These are phyloP conservation scores for Candida oleophila DNA, from an alignment of 805 yeast genomes.

Conservation along the genomic window DNA sequence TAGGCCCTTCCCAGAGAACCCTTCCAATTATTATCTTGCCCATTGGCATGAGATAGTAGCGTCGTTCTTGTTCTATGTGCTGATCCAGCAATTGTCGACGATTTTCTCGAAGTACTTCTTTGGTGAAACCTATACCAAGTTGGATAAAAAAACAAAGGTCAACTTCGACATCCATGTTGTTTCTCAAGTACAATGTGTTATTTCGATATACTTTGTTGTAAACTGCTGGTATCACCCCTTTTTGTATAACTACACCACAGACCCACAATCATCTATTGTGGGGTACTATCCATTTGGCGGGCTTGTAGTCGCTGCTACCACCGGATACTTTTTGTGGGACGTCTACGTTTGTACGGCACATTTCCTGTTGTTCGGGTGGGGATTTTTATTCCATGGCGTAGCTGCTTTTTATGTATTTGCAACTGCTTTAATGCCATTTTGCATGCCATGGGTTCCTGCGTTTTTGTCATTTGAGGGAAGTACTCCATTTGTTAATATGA, in stretches of 20 bases:
- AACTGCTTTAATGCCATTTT: conserved; percentile 65
- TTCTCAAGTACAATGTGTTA: conserved; percentile 77
- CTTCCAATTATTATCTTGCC: conserved; percentile 42
- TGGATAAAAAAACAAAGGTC: conserved; percentile 46
- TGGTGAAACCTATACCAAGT: conserved; percentile 52
- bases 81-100: conserved; percentile 54
- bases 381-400: conserved; percentile 79
- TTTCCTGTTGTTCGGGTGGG: conserved; percentile 70
- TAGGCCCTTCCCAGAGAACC: conserved; percentile 46
- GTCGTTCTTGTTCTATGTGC: conserved; percentile 60
- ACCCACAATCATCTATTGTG: conserved; percentile 46
- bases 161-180: conserved; percentile 92
- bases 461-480: conserved; percentile 85
- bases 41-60: conserved; percentile 76
- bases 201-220: conserved; percentile 56
- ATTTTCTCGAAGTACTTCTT: conserved; percentile 46
- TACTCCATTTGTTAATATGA: conserved; percentile 91
- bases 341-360: conserved; percentile 62
- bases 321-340: conserved; percentile 95
- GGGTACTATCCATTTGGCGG: conserved; percentile 77
- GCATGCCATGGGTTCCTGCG: conserved; percentile 78
- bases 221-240: conserved; percentile 65
- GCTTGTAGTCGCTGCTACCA: conserved; percentile 66
- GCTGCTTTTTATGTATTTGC: conserved; percentile 77
- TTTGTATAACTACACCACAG: conserved; percentile 34